Percentiles rank a stretch among this genome's conserved stretches.
Conservation (phyloP, 331 rosid species). For the Pyracantha coccinea region DNA sequence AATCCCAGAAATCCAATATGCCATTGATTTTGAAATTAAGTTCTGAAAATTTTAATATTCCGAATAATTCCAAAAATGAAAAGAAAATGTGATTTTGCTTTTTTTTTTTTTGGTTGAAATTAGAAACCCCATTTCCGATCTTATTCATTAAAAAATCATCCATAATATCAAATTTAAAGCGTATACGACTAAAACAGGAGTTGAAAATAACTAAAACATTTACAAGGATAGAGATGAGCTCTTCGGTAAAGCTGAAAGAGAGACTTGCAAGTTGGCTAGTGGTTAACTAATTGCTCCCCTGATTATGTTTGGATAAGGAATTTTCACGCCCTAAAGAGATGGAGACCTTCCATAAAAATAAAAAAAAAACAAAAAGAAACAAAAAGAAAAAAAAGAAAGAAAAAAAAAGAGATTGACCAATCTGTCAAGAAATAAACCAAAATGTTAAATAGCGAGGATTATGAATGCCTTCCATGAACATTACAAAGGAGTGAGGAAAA, state of each 20-base stretch:
- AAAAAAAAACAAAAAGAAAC: accelerated
- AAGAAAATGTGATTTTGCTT: neutral
- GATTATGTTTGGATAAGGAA: neutral
- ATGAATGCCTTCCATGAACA: too few relatives aligned
- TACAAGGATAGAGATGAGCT: neutral
- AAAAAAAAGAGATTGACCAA: too few relatives aligned
- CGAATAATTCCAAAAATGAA: neutral
- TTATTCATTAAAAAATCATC: too few relatives aligned
- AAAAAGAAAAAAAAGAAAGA: too few relatives aligned
- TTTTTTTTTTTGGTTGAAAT: neutral
- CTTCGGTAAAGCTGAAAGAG: neutral
- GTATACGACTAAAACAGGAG: neutral
- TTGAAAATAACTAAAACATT: neutral
- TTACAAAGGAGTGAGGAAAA: neutral
- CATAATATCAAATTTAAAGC: neutral
- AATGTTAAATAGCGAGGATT: neutral
- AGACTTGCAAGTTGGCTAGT: too few relatives aligned
- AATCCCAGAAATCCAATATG: neutral
- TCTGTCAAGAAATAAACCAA: neutral
- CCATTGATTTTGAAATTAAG: neutral
- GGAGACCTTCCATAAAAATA: too few relatives aligned
- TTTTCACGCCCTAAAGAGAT: neutral
- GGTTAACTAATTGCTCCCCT: neutral
- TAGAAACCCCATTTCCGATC: neutral
- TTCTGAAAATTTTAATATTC: neutral